phyloP scores from a whole-genome alignment of 352 stramenopile genomes.

The Thalassiosira livingstoniorum region DNA sequence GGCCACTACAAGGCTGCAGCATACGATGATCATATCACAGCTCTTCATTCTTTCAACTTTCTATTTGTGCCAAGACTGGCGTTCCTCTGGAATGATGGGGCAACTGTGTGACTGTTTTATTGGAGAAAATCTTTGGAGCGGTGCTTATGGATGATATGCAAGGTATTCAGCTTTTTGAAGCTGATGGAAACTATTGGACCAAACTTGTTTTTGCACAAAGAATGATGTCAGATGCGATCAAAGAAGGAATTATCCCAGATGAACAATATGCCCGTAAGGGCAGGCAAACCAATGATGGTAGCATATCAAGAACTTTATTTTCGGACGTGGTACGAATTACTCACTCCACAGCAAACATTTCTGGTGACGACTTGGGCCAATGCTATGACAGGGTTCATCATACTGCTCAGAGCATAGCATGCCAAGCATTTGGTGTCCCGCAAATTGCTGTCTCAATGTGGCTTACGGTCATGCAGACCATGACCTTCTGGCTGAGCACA shows the following conservation, averaged over 20 bases:
- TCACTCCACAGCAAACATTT: constrained; percentile 9
- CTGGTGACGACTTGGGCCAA: constrained; percentile 26
- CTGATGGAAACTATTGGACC: constrained; percentile 21
- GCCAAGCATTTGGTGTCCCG: constrained; percentile 17
- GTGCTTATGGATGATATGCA: constrained; percentile 8
- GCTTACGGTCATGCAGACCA: constrained; percentile 28
- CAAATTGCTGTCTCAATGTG: constrained; percentile 10
- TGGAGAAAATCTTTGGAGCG: constrained; percentile 22
- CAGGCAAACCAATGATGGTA: background rate
- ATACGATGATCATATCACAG: background rate
- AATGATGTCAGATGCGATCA: constrained; percentile 9
- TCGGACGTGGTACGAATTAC: constrained; percentile 25
- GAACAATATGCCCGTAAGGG: constrained; percentile 33
- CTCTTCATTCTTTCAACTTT: background rate
- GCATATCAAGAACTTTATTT: constrained; percentile 17
- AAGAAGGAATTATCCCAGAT: background rate
- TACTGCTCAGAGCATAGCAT: constrained; percentile 15
- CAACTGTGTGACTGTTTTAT: background rate
- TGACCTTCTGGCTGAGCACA: constrained; percentile 31
- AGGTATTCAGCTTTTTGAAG: constrained; percentile 17
- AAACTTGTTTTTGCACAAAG: constrained; percentile 26
- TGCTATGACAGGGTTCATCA: constrained; percentile 48
- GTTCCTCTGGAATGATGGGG: constrained; percentile 10
- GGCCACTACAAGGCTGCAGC: background rate
- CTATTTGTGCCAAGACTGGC: background rate